These are phyloP conservation scores for Tetracentron sinense DNA, from an alignment of 164 flowering plant genomes.

Conservation along the genomic window DNA sequence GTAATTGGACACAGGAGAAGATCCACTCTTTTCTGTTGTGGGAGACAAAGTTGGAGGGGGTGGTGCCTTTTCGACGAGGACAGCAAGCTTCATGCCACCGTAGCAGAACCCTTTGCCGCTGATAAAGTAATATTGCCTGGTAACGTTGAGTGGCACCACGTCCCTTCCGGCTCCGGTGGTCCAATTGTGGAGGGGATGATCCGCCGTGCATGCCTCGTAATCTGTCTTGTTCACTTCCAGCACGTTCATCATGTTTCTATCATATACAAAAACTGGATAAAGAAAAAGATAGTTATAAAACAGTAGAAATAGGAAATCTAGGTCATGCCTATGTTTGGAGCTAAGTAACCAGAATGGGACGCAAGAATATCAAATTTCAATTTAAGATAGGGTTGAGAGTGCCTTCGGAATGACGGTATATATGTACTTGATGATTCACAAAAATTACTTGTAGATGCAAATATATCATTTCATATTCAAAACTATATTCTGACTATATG, in stretches of 20 bases:
- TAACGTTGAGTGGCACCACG: conserved; percentile 59
- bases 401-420: too few relatives aligned
- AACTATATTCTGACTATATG: too few relatives aligned
- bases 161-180: conserved; percentile 69
- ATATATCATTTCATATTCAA: too few relatives aligned
- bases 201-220: conserved; percentile 48
- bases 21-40: too few relatives aligned
- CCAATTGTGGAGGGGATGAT: conserved; percentile 43
- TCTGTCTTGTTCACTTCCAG: conserved; percentile 65
- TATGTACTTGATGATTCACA: too few relatives aligned
- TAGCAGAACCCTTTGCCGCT: conserved; percentile 66
- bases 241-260: conserved; percentile 51
- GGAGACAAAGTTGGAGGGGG: conserved; percentile 57
- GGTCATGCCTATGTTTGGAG: too few relatives aligned
- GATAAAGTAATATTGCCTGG: conserved; percentile 51
- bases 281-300: conserved; percentile 4
- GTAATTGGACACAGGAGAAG: too few relatives aligned
- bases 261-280: conserved; percentile 55
- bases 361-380: too few relatives aligned
- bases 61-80: conserved; percentile 43
- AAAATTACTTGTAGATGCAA: too few relatives aligned
- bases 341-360: too few relatives aligned
- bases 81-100: conserved; percentile 59
- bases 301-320: too few relatives aligned
- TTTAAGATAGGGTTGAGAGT: too few relatives aligned